A percentile compares a stretch with the other conserved stretches of the same genome.
Conservation (phyloP, 1,139 yeast genomes). For the Kurtzmaniella quercitrusa region DNA sequence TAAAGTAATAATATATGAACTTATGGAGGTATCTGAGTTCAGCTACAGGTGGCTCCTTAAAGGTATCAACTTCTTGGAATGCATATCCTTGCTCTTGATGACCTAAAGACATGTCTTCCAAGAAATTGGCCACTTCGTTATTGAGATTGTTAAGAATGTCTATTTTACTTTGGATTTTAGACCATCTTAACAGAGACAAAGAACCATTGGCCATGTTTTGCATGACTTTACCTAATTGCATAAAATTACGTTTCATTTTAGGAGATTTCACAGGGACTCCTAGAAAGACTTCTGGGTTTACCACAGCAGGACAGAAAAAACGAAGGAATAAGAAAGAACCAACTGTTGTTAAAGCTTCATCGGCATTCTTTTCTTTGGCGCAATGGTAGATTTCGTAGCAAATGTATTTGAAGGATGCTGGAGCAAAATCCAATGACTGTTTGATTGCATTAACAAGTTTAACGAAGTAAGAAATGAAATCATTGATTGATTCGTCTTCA, state of each 20-base stretch:
- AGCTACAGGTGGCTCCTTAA: constrained; percentile 27
- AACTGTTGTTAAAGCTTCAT: constrained; percentile 59
- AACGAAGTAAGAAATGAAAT: constrained; percentile 54
- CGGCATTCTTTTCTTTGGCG: constrained; percentile 65
- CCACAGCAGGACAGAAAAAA: constrained; percentile 86
- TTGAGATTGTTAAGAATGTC: constrained; percentile 44
- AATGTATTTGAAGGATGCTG: constrained; percentile 69
- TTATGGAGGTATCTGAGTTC: constrained; percentile 61
- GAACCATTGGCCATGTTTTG: constrained; percentile 89
- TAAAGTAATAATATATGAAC: constrained; percentile 60
- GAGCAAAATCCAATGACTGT: constrained; percentile 53
- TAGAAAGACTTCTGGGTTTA: constrained; percentile 72
- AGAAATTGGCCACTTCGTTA: constrained; percentile 43
- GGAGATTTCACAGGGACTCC: constrained; percentile 43
- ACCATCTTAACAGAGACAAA: constrained; percentile 55
- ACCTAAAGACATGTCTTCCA: constrained; percentile 24
- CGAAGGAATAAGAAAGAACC: constrained; percentile 87
- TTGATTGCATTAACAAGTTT: constrained; percentile 61
- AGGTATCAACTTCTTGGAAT: constrained; percentile 16
- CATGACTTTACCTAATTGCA: constrained; percentile 78
- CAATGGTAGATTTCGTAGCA: constrained; percentile 67
- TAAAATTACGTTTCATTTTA: constrained; percentile 65
- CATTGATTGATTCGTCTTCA: constrained; percentile 20
- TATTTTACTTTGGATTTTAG: constrained; percentile 39
- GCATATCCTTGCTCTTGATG: constrained; percentile 20